Base-by-base conservation (phyloP, 495 filamentous ascomycete species). In the Penicillium maclennaniae region DNA sequence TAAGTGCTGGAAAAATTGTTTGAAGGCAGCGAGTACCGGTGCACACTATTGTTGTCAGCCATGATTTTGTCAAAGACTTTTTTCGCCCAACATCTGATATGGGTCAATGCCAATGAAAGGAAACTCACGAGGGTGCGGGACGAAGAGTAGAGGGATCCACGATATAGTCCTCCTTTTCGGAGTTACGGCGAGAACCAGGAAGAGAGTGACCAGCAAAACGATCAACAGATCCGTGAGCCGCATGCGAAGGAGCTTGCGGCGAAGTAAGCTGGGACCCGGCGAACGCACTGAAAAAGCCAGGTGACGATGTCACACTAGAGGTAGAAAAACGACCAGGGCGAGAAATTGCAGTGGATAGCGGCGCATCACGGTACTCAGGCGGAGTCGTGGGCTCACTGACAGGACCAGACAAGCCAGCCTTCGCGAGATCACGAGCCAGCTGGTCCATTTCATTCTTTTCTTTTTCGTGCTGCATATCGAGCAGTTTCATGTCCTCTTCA, bases 311-410 rank as follows among this genome's bases (percentile, higher is more conserved):
- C 41, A 95, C 78, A 65, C 86, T 92, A 6, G 89, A 88, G 20
- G 83, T 86, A 16, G 89, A 93, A 72, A 91, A 92, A 46, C 90
- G 82, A 59, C 88, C 88, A 19, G 87, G 87, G 17, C 89, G 83
- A 36, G 87, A 83, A 53, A 89, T 85, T 41, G 85, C 79, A 58
- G 83, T 80, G 44, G 89, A 81, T 60, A 93, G 85, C 28, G 83
- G 81, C 47, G 80, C 78, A 47, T 96, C 90, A 55, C 83, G 86
- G 65, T 91, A 89, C 67, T 97, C 93, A 17, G 93, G 93, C n/a
- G 93, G 93, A 16, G 95, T 98, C 12, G 93, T 96, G 8, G 92
- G 92, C 71, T 97, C 92, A 47, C 91, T 92, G 68, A 89, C 85
- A 51, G 89, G 86, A 34, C 88, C 88, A 53, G 80, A 69, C n/a